Evolutionary conservation across 2,329 filamentous ascomycete species (phyloP).

Genomic region (Verticillium klebahnii): DNA sequence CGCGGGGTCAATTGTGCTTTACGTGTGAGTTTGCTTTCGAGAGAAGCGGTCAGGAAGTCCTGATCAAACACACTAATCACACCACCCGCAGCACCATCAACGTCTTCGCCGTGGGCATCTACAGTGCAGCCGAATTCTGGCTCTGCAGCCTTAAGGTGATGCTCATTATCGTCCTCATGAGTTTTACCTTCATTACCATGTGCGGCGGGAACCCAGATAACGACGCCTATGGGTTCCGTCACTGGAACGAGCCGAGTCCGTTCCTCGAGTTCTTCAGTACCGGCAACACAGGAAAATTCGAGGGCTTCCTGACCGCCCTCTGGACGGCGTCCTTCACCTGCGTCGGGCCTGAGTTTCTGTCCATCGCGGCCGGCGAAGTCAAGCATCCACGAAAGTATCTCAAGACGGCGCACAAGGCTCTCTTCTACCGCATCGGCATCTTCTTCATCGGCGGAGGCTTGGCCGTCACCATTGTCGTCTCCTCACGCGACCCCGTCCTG

Average conservation of each 20-base stretch:
- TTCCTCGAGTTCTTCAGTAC: conserved; percentile 20
- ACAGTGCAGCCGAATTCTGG: conserved; percentile 71
- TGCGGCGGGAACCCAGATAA: conserved; percentile 57
- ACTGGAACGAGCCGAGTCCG: conserved; percentile 64
- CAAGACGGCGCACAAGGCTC: conserved; percentile 60
- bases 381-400: conserved; percentile 56
- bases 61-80: too few species aligned
- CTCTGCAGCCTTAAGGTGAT: conserved; percentile 54
- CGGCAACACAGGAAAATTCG: conserved; percentile 60
- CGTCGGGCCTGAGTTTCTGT: conserved; percentile 60
- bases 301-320: conserved; percentile 65
- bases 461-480: conserved; percentile 26
- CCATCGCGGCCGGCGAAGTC: conserved; percentile 63
- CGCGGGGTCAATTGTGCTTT: conserved; percentile 4
- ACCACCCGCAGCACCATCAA: background rate
- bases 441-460: conserved; percentile 30
- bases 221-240: conserved; percentile 58
- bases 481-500: conserved; percentile 35
- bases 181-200: conserved; percentile 58
- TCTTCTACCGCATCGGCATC: conserved; percentile 58
- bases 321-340: conserved; percentile 64
- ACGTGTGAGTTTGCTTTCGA: background rate
- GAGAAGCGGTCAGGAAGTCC: too few species aligned
- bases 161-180: conserved; percentile 57
- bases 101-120: conserved; percentile 46